Conservation (phyloP, 108 stramenopile genomes). For the Cyclotella baltica region DNA sequence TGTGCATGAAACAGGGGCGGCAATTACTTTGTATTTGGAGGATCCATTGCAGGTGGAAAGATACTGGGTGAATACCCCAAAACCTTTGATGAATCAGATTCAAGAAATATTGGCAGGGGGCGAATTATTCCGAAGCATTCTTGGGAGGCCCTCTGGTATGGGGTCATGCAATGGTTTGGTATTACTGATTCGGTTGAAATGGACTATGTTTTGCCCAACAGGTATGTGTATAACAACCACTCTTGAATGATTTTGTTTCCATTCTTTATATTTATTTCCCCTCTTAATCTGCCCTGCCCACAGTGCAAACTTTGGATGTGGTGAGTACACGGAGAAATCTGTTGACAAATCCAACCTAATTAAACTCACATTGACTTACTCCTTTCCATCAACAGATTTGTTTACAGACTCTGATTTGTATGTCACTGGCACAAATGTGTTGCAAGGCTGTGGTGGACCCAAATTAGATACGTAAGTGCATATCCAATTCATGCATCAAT, state of each 20-base stretch:
- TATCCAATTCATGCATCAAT: too few relatives aligned
- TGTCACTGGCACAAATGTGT: constrained; percentile 10
- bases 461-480: constrained; percentile 8
- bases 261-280: too few relatives aligned
- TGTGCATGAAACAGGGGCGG: too few relatives aligned
- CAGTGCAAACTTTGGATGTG: constrained; percentile 41
- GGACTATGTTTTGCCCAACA: constrained; percentile 41
- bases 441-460: constrained; percentile 43
- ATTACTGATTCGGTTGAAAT: constrained; percentile 34
- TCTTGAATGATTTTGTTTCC: too few relatives aligned
- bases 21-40: constrained; percentile 60
- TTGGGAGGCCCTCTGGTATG: constrained; percentile 65
- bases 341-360: too few relatives aligned
- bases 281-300: too few relatives aligned
- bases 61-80: constrained; percentile 52
- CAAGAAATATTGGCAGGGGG: constrained; percentile 56
- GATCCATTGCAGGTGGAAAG: constrained; percentile 52
- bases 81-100: constrained; percentile 30
- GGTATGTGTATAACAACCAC: too few relatives aligned
- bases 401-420: constrained; percentile 37
- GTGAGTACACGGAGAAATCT: too few relatives aligned
- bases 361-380: too few relatives aligned
- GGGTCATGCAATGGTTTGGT: constrained; percentile 65
- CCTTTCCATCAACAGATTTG: too few relatives aligned
- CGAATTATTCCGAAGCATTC: constrained; percentile 57